Base-by-base conservation (phyloP, 164 flowering plant species). In the Vitis rotundifolia region DNA sequence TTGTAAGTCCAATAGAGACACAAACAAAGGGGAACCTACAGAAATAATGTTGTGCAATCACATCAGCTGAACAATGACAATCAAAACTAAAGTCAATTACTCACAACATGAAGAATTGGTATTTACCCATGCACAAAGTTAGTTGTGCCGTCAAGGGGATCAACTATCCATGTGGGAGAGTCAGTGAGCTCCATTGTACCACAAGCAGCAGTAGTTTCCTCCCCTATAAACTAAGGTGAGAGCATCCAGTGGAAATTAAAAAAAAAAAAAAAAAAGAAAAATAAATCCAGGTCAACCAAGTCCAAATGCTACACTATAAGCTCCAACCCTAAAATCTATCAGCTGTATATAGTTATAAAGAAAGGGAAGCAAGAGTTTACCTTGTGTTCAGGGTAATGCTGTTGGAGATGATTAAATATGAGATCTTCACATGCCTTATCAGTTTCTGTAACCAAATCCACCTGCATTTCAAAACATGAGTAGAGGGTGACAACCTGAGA, bases 81-180 rank as follows among this genome's bases (percentile, higher is more conserved):
- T 59, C 11, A 63, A 54, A n/a, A 28, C 49, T 7, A 59, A 29
- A 37, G 11, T 14, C 19, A 14, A 64, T 28, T 9, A 60, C 7
- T 12, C 3, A 64, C 28, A 69, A 67, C 6, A 68, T 26, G 59
- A 68, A 14, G 50, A 65, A 5, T 7, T 60, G 15, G 18, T 47
- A 28, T 53, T 69, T 78, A 89, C 99, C 99, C 97, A 77, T 96
- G 99, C 64, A 96, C 97, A 79, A 96, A 96, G 73, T 96, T 96
- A 9, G 97, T 93, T 5, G 99, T 96, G 66, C 99, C 99, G 81
- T 96, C 99, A 58, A 96, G 87, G 10, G 99, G 99, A 75, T 96
- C 99, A 59, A 96, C 97, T 55, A 96, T 90, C 99, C 99, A 96
- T 1, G 97, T 96, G 16, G 99, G 99, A 13, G 89, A 83, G 76